Percentiles rank a stretch among this genome's conserved stretches.
Conservation (phyloP, 2,329 filamentous ascomycete genomes). For the Magnaporthiopsis incrustans region DNA sequence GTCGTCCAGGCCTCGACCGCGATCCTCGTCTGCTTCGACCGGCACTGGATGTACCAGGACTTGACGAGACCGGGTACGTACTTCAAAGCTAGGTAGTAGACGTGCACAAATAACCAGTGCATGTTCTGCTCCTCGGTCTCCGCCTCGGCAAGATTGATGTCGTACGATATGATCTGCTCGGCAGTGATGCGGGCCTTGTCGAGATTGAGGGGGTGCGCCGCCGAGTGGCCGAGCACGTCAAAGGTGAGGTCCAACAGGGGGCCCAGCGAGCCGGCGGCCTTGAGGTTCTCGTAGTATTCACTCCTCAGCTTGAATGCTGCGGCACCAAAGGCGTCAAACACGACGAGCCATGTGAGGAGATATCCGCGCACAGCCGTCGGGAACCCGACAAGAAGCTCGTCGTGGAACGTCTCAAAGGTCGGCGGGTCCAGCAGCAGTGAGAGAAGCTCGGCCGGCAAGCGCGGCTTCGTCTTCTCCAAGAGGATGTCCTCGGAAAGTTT, state of each 20-base stretch:
- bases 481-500: conserved; percentile 70
- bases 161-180: conserved; percentile 48
- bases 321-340: conserved; percentile 77
- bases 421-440: conserved; percentile 77
- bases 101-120: conserved; percentile 75
- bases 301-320: conserved; percentile 76
- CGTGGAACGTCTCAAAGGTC: conserved; percentile 56
- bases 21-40: conserved; percentile 70
- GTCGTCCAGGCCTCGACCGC: conserved; percentile 80
- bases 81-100: conserved; percentile 76
- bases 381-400: conserved; percentile 59
- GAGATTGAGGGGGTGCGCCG: conserved; percentile 65
- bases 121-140: conserved; percentile 64
- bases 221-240: conserved; percentile 73
- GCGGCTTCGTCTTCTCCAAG: conserved; percentile 54
- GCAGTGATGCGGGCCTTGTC: conserved; percentile 55
- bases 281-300: conserved; percentile 73
- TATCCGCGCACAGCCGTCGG: conserved; percentile 69
- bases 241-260: conserved; percentile 73
- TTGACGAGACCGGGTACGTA: conserved; percentile 74
- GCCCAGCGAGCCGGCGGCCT: conserved; percentile 59
- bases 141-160: conserved; percentile 41
- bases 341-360: conserved; percentile 78
- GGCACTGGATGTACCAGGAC: conserved; percentile 75
- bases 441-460: conserved; percentile 66